Base-by-base conservation (phyloP, 1,284 basidiomycete genomes). In the Puccinia novopanici region DNA sequence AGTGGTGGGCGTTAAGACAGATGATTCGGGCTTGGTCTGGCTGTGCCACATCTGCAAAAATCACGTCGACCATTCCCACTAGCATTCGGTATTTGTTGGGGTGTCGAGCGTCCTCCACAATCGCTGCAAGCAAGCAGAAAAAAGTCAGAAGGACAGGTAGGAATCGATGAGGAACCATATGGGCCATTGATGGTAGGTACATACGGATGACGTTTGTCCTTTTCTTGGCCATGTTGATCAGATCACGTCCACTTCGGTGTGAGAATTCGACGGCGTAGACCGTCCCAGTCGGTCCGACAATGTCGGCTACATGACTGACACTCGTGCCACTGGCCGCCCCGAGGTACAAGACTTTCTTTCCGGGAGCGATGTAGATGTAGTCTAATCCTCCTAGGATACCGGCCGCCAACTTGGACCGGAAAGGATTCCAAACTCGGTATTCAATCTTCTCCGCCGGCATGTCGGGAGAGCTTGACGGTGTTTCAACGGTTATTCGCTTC, bases 231-330 rank as follows among this genome's bases (percentile, higher is more conserved):
- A 99, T 99, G 87, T 93, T 93, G 85, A 99, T 98, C 82, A 99
- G 88, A 87, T 99, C 96, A 88, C 96, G 93, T 67, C 96, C 96
- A 82, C 94, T 96, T 84, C 97, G 91, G 85, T 92, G 90, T 3
- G 95, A 98, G 88, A 99, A 99, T 87, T 99, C 96, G 81, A 99
- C 97, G 59, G 96, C 96, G 87, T 99, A 99, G 15, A 99, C 97
- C 82, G 93, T 90, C 81, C 96, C 96, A 84, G 97, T 92, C 59
- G 97, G 95, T 37, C 96, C 96, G 85, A 99, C 95, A 83, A 99
- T 92, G 87, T 99, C 96, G 65, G 96, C 95, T 78, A 99, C 96
- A 89, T 99, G 96, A 84, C 93, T 95, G 82, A 99, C 97, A 87
- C 93, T 95, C 55, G 97, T 99, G 83, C 96, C 96, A 92, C 79